A percentile compares a stretch with the other conserved stretches of the same genome.
Evolutionary conservation across 345 rosid genomes (phyloP).

Genomic region (Limnanthes douglasii): DNA sequence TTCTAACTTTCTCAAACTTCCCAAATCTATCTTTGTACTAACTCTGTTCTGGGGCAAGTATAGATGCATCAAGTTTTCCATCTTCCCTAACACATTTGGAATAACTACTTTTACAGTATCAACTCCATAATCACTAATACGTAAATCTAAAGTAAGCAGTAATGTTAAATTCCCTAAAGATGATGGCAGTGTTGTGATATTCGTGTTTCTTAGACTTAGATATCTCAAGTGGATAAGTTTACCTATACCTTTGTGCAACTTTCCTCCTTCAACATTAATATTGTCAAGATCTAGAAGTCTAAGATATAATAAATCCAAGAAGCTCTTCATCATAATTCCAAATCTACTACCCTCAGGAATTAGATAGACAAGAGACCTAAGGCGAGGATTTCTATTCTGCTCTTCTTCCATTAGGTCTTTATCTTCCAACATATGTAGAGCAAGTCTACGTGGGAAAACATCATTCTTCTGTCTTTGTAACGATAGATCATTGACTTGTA

Average conservation of each 20-base stretch:
- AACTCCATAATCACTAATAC: slow-evolving; percentile 4
- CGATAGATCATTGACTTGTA: slow-evolving; percentile 8
- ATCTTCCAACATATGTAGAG: slow-evolving; percentile 10
- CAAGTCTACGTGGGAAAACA: slow-evolving; percentile 14
- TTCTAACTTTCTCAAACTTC: slow-evolving; percentile 9
- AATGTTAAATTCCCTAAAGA: slow-evolving; percentile 8
- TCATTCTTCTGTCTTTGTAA: slow-evolving; percentile 2
- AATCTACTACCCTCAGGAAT: too few species aligned
- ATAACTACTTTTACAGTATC: slow-evolving; percentile 7
- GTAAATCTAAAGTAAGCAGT: slow-evolving; percentile 13
- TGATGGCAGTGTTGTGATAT: slow-evolving; percentile 9
- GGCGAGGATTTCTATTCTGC: too few species aligned
- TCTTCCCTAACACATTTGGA: slow-evolving; percentile 14
- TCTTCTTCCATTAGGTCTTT: too few species aligned
- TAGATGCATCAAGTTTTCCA: slow-evolving; percentile 9
- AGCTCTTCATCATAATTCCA: slow-evolving; percentile 10
- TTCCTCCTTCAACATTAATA: slow-evolving; percentile 8
- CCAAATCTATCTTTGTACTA: slow-evolving; percentile 9
- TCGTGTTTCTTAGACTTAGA: slow-evolving; percentile 9
- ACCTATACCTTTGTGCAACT: slow-evolving; percentile 15
- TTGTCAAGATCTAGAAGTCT: slow-evolving; percentile 23
- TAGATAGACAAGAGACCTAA: too few species aligned
- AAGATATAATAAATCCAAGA: slow-evolving; percentile 15
- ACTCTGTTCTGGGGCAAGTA: slow-evolving; percentile 10
- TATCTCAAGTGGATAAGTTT: slow-evolving; percentile 21